Conservation (phyloP, 768 basidiomycete species). For the Chalciporus piperatus region DNA sequence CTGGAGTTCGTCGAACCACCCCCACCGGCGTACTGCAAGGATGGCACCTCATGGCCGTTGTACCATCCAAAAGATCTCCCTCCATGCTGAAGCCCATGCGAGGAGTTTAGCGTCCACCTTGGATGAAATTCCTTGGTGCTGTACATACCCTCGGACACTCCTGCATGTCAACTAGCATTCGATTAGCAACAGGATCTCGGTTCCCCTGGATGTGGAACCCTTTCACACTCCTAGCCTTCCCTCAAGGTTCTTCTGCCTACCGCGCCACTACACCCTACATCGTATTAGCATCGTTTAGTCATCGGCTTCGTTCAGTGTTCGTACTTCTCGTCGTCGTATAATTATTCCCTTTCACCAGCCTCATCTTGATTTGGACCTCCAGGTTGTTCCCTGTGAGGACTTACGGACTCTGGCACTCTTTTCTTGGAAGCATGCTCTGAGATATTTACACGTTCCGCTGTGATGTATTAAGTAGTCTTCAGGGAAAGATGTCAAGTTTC, state of each 20-base stretch:
- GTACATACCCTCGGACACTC: conserved; percentile 5
- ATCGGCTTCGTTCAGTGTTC: background rate
- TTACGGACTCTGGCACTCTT: background rate
- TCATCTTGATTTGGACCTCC: background rate
- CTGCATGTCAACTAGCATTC: background rate
- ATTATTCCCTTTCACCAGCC: background rate
- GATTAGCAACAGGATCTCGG: background rate
- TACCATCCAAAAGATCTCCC: conserved; percentile 6
- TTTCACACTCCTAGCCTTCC: conserved; percentile 3
- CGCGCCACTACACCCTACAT: background rate
- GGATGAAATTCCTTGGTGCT: background rate
- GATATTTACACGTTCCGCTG: background rate
- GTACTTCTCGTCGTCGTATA: background rate
- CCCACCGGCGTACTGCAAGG: conserved; percentile 26
- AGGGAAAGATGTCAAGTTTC: too few relatives aligned
- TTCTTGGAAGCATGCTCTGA: background rate
- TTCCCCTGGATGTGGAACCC: background rate
- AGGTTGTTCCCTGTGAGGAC: background rate
- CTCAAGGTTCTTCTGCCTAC: background rate
- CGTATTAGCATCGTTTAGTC: background rate
- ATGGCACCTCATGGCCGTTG: conserved; percentile 6
- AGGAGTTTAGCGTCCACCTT: background rate
- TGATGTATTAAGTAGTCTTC: background rate
- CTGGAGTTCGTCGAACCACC: conserved; percentile 22
- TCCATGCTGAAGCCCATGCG: background rate